Conservation (phyloP, 2,329 filamentous ascomycete genomes). For the Cercospora canescens region DNA sequence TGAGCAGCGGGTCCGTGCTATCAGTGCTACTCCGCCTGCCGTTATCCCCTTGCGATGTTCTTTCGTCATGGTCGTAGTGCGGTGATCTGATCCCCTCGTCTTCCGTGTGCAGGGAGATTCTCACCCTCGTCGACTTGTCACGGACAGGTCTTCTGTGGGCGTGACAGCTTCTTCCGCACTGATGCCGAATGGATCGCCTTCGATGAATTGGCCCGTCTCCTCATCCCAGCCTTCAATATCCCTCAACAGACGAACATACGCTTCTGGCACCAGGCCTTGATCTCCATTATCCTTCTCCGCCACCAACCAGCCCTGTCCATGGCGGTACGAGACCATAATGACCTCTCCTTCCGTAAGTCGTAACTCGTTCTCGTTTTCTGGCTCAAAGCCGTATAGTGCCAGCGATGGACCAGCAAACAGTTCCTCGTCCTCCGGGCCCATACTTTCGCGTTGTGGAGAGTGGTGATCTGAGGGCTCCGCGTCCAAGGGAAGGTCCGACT, state of each 20-base stretch:
- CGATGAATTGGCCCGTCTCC: slow-evolving; percentile 72
- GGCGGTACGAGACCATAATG: slow-evolving; percentile 92
- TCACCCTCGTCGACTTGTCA: background rate
- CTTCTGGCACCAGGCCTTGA: slow-evolving; percentile 91
- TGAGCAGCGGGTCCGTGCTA: background rate
- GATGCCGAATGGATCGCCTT: slow-evolving; percentile 32
- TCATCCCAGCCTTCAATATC: slow-evolving; percentile 91
- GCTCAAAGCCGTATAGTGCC: slow-evolving; percentile 89
- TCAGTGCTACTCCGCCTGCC: background rate
- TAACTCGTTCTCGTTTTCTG: slow-evolving; percentile 95
- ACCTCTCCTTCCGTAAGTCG: slow-evolving; percentile 92
- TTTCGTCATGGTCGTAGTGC: background rate
- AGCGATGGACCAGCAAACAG: slow-evolving; percentile 97
- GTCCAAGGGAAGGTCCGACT: slow-evolving; percentile 34
- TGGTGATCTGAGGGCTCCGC: slow-evolving; percentile 26
- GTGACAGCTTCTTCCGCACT: slow-evolving; percentile 1
- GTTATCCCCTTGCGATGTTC: background rate
- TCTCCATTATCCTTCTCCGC: slow-evolving; percentile 94
- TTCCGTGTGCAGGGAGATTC: background rate
- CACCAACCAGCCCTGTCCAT: slow-evolving; percentile 96
- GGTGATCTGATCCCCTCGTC: background rate
- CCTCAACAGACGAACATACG: slow-evolving; percentile 87
- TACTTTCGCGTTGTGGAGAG: slow-evolving; percentile 31
- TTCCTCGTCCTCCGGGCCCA: slow-evolving; percentile 73
- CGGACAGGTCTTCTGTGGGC: background rate